phyloP scores from a whole-genome alignment of 164 flowering plant genomes.

The Chimonanthus praecox region DNA sequence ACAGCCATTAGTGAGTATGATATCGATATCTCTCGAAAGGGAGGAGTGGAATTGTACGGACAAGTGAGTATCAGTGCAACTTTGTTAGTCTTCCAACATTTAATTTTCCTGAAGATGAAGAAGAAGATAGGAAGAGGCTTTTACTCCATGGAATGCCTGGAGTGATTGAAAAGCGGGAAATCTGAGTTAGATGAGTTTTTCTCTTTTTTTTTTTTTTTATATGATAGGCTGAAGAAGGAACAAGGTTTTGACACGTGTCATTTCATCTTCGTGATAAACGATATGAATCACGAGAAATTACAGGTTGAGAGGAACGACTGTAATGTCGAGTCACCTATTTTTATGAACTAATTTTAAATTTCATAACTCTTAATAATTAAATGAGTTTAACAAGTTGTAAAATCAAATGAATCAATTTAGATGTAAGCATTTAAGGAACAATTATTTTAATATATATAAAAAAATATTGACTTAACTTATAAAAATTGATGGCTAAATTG shows the following conservation, averaged over 20 bases:
- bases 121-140: conserved; percentile 22
- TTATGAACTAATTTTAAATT: no score
- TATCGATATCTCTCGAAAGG: no score
- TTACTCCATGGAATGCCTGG: conserved; percentile 7
- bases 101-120: not conserved
- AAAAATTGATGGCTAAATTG: no score
- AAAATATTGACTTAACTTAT: no score
- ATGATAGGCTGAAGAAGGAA: not conserved
- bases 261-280: conserved; percentile 22
- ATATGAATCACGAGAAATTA: not conserved
- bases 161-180: conserved; percentile 23
- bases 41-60: not conserved
- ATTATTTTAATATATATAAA: no score
- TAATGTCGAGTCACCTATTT: no score
- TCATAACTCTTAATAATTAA: no score
- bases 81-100: not conserved
- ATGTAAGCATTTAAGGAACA: no score
- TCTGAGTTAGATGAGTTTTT: not conserved
- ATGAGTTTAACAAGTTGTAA: no score
- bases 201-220: not conserved
- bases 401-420: no score
- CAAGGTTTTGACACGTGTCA: conserved; percentile 35
- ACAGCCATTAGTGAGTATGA: conserved; percentile 43
- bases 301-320: no score
- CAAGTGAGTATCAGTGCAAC: not conserved